These are phyloP conservation scores for Phyllachora maydis DNA, from an alignment of 2,329 filamentous ascomycete genomes.

Conservation along the genomic window DNA sequence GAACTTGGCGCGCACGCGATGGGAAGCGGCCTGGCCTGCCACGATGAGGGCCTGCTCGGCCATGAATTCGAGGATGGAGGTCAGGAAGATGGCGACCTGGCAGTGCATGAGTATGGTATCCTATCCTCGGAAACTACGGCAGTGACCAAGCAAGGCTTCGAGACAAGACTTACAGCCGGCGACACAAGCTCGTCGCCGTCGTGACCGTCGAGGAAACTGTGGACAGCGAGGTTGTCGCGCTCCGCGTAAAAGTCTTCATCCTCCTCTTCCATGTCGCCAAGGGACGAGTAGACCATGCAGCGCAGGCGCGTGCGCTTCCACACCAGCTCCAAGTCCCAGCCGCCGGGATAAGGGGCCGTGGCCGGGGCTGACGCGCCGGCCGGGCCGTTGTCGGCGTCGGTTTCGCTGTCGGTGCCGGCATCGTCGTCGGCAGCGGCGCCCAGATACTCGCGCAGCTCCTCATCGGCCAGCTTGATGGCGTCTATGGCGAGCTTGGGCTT, in stretches of 20 bases:
- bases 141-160: too few species aligned
- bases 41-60: conserved; percentile 81
- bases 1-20: conserved; percentile 37
- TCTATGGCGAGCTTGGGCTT: conserved; percentile 75
- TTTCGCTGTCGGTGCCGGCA: conserved; percentile 27
- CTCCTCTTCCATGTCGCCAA: conserved; percentile 94
- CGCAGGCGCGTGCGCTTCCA: conserved; percentile 87
- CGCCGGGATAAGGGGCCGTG: too few species aligned
- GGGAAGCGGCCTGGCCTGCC: conserved; percentile 65
- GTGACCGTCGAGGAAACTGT: conserved; percentile 31
- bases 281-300: conserved; percentile 94
- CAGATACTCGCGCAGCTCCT: conserved; percentile 57
- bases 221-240: conserved; percentile 49
- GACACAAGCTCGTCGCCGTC: conserved; percentile 53
- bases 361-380: too few species aligned
- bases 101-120: too few species aligned
- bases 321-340: conserved; percentile 83
- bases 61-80: conserved; percentile 83
- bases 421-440: conserved; percentile 63
- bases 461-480: conserved; percentile 16
- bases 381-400: conserved; percentile 32
- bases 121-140: too few species aligned
- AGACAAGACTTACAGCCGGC: too few species aligned
- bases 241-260: conserved; percentile 83
- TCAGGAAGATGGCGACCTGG: conserved; percentile 93